Evolutionary conservation across 805 yeast genomes (phyloP).

Genomic region (Starmerella tilneyi): DNA sequence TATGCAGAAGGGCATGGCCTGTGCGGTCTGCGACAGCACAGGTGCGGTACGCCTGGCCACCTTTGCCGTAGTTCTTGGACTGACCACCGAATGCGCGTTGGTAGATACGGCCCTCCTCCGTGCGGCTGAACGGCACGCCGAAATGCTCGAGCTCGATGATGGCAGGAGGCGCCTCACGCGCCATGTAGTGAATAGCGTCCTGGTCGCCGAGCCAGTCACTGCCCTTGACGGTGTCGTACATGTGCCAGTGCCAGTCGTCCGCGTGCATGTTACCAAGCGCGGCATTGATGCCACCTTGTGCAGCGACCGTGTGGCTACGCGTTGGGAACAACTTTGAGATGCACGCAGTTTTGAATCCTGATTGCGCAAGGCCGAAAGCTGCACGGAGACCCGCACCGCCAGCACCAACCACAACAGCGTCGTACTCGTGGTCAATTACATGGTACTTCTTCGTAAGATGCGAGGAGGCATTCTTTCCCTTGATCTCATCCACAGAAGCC

Average conservation of each 20-base stretch:
- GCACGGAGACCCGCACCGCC: slow-evolving; percentile 99
- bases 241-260: slow-evolving; percentile 99
- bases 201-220: slow-evolving; percentile 99
- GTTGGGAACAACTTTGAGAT: slow-evolving; percentile 94
- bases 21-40: slow-evolving; percentile 99
- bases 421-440: slow-evolving; percentile 94
- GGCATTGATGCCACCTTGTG: slow-evolving; percentile 99
- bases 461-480: slow-evolving; percentile 41
- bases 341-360: slow-evolving; percentile 96
- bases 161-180: slow-evolving; percentile 92
- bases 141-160: slow-evolving; percentile 94
- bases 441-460: slow-evolving; percentile 65
- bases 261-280: slow-evolving; percentile 97
- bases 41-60: slow-evolving; percentile 98
- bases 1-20: slow-evolving; percentile 93
- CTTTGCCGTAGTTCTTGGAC: slow-evolving; percentile 87
- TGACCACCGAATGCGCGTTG: slow-evolving; percentile 99
- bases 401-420: slow-evolving; percentile 95
- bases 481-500: slow-evolving; percentile 32
- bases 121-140: slow-evolving; percentile 97
- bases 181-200: slow-evolving; percentile 98
- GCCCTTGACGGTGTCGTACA: slow-evolving; percentile 98
- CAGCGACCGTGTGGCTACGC: slow-evolving; percentile 97
- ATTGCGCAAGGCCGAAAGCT: slow-evolving; percentile 93
- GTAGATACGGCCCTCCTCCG: slow-evolving; percentile 90